These are phyloP conservation scores for Candida peoriensis DNA, from an alignment of 805 yeast genomes.

Conservation along the genomic window DNA sequence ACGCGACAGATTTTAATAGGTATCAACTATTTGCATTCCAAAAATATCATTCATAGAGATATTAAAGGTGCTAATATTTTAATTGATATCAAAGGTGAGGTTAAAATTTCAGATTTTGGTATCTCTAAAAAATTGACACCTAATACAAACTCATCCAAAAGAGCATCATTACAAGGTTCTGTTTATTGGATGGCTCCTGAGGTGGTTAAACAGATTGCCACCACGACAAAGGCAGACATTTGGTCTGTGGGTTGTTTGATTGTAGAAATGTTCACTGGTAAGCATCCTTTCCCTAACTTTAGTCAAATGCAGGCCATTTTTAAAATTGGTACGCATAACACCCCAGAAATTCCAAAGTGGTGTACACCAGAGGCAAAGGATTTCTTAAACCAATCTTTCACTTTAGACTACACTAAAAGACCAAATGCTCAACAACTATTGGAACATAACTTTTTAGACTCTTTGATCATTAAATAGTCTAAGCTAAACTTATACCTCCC, in stretches of 20 bases:
- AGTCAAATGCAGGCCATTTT: constrained; percentile 97
- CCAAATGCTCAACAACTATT: constrained; percentile 70
- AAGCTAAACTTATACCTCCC: background rate
- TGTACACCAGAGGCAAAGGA: constrained; percentile 63
- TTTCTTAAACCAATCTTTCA: constrained; percentile 65
- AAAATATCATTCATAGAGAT: constrained; percentile 78
- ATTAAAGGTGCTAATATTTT: constrained; percentile 86
- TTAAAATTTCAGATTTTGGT: constrained; percentile 85
- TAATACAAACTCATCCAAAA: constrained; percentile 33
- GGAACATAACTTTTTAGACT: constrained; percentile 51
- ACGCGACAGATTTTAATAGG: constrained; percentile 75
- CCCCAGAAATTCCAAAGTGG: constrained; percentile 77
- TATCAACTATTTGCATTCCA: constrained; percentile 64
- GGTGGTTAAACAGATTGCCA: constrained; percentile 88
- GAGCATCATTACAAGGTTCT: constrained; percentile 90
- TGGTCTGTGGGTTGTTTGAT: constrained; percentile 97
- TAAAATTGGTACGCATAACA: constrained; percentile 79
- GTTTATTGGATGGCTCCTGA: constrained; percentile 99
- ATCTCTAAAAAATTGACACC: constrained; percentile 68
- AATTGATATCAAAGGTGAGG: constrained; percentile 74
- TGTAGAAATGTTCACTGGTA: constrained; percentile 93
- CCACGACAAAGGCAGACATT: constrained; percentile 89
- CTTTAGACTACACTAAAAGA: constrained; percentile 66
- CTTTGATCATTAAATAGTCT: constrained; percentile 7
- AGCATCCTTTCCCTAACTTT: constrained; percentile 92